These are phyloP conservation scores for Trichoderma aggressivum DNA, from an alignment of 2,329 filamentous ascomycete species.

Conservation along the genomic window DNA sequence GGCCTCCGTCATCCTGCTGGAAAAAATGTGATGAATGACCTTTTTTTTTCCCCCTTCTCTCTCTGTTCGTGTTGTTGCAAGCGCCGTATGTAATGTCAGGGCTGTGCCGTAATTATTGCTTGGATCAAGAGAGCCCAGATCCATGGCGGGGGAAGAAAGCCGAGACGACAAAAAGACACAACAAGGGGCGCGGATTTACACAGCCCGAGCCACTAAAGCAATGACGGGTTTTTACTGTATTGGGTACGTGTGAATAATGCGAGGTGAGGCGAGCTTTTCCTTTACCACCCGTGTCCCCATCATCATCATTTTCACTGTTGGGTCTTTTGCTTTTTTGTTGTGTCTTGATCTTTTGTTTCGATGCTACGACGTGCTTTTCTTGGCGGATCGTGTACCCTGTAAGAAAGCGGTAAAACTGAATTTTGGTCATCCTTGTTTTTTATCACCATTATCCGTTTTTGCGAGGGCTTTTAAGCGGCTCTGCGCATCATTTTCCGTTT, in stretches of 20 bases:
- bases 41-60: neutral
- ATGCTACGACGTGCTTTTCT: neutral
- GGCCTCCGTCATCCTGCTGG: neutral
- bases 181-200: neutral
- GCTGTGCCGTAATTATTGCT: neutral
- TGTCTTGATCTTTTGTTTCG: neutral
- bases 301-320: neutral
- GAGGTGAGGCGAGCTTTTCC: neutral
- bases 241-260: neutral
- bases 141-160: neutral
- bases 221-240: neutral
- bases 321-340: neutral
- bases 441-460: neutral
- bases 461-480: constrained; percentile 3
- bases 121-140: neutral
- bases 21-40: neutral
- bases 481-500: neutral
- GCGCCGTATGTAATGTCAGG: neutral
- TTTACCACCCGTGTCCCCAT: neutral
- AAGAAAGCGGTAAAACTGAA: neutral
- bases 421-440: neutral
- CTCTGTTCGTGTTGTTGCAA: neutral
- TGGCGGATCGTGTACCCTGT: neutral
- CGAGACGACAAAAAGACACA: neutral
- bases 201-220: neutral